A percentile compares a stretch with the other conserved stretches of the same genome.
Conservation (phyloP, 352 stramenopile species). For the Globisporangium alternatum region DNA sequence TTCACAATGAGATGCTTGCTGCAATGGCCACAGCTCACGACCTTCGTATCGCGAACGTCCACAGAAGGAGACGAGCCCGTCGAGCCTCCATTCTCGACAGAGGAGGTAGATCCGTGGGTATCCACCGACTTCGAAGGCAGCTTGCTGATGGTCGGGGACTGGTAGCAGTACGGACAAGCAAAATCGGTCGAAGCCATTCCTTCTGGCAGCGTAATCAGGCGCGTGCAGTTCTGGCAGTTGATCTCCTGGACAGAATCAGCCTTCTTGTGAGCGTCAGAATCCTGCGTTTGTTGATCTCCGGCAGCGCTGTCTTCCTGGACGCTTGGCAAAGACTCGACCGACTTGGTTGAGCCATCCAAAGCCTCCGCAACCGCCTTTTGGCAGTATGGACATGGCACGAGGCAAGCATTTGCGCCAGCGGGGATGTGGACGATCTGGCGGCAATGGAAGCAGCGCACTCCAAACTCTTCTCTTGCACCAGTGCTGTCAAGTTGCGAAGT, state of each 20-base stretch:
- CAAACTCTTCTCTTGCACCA: constrained; percentile 14
- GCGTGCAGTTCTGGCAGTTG: constrained; percentile 58
- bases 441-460: constrained; percentile 59
- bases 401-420: constrained; percentile 23
- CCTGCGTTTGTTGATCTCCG: background rate
- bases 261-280: background rate
- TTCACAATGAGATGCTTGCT: constrained; percentile 84
- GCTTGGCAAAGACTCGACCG: constrained; percentile 27
- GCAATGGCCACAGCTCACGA: constrained; percentile 84
- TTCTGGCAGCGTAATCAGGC: constrained; percentile 43
- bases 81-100: background rate
- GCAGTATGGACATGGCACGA: constrained; percentile 41
- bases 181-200: constrained; percentile 47
- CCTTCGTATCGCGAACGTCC: constrained; percentile 77
- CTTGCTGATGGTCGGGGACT: constrained; percentile 50
- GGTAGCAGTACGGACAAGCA: constrained; percentile 63
- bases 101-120: constrained; percentile 23
- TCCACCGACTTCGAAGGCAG: constrained; percentile 20
- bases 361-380: constrained; percentile 38
- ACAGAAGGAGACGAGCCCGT: background rate
- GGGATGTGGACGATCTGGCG: constrained; percentile 47
- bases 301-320: constrained; percentile 22
- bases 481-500: background rate
- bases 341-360: constrained; percentile 27
- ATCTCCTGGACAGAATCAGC: constrained; percentile 24